Percentiles rank a stretch among this genome's conserved stretches.
These are phyloP conservation scores for Candida piceae DNA, from an alignment of 805 yeast species.

Conservation along the genomic window DNA sequence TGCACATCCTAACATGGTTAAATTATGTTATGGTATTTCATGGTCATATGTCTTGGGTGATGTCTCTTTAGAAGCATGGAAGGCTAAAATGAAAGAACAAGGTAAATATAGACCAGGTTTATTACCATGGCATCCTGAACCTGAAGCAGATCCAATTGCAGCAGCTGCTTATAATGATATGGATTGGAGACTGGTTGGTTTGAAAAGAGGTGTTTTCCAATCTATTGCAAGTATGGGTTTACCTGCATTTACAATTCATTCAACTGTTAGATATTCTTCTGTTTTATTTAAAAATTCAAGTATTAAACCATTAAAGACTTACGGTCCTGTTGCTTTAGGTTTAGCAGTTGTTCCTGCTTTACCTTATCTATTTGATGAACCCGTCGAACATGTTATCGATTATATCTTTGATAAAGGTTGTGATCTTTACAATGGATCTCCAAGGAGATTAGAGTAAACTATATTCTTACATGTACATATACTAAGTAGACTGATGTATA, in stretches of 20 bases:
- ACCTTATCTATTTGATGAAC: slow-evolving; percentile 78
- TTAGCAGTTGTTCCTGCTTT: slow-evolving; percentile 70
- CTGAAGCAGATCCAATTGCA: slow-evolving; percentile 36
- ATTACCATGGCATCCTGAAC: slow-evolving; percentile 60
- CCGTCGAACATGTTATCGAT: slow-evolving; percentile 68
- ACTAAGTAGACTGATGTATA: too few relatives aligned
- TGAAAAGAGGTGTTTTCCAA: slow-evolving; percentile 77
- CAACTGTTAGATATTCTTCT: slow-evolving; percentile 67
- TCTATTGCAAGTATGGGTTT: slow-evolving; percentile 80
- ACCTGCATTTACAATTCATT: slow-evolving; percentile 82
- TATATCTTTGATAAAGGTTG: slow-evolving; percentile 51
- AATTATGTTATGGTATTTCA: slow-evolving; percentile 62
- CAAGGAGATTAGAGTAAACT: slow-evolving; percentile 9
- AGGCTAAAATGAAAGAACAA: slow-evolving; percentile 57
- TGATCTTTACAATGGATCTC: slow-evolving; percentile 16
- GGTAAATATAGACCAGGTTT: slow-evolving; percentile 58
- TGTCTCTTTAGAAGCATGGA: slow-evolving; percentile 70
- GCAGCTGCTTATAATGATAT: slow-evolving; percentile 36
- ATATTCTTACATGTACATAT: too few relatives aligned
- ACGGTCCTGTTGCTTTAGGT: slow-evolving; percentile 79
- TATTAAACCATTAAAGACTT: slow-evolving; percentile 45
- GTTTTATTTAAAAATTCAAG: slow-evolving; percentile 51
- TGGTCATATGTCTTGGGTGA: slow-evolving; percentile 77
- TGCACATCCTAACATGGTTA: slow-evolving; percentile 64
- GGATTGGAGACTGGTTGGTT: slow-evolving; percentile 62